Percentiles rank a stretch among this genome's conserved stretches.
phyloP scores from a whole-genome alignment of 805 yeast species.

The Candida alai region DNA sequence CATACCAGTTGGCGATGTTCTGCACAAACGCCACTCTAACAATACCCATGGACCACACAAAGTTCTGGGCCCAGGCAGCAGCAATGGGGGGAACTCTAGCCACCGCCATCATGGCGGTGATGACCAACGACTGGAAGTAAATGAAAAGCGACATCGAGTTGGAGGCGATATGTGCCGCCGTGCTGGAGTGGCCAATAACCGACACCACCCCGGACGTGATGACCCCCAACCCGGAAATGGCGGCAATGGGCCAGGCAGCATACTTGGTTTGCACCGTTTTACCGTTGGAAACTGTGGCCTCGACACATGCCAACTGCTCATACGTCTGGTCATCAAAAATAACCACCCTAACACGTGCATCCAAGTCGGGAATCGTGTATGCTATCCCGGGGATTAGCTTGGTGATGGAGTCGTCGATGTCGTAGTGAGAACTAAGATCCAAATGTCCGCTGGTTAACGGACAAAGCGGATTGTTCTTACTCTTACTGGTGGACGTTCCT shows the following conservation, averaged over 20 bases:
- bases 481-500: not conserved
- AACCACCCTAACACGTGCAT: constrained; percentile 79
- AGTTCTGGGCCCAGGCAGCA: constrained; percentile 96
- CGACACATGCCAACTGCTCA: constrained; percentile 80
- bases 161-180: constrained; percentile 97
- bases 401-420: constrained; percentile 38
- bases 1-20: constrained; percentile 84
- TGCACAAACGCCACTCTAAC: constrained; percentile 77
- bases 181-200: constrained; percentile 81
- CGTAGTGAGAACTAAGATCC: constrained; percentile 53
- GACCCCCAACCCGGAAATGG: constrained; percentile 82
- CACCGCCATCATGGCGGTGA: constrained; percentile 94
- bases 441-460: constrained; percentile 87
- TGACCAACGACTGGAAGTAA: constrained; percentile 90
- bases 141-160: constrained; percentile 89
- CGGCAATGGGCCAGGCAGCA: constrained; percentile 96
- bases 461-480: constrained; percentile 46
- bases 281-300: constrained; percentile 80
- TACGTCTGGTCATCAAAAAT: constrained; percentile 43
- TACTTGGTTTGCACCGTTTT: constrained; percentile 90
- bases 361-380: constrained; percentile 88
- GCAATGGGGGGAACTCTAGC: constrained; percentile 93
- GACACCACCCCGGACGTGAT: constrained; percentile 84
- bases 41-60: constrained; percentile 94
- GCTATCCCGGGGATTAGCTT: constrained; percentile 75